Conservation (phyloP, 2,329 filamentous ascomycete species). For the Dactylellina sp. region DNA sequence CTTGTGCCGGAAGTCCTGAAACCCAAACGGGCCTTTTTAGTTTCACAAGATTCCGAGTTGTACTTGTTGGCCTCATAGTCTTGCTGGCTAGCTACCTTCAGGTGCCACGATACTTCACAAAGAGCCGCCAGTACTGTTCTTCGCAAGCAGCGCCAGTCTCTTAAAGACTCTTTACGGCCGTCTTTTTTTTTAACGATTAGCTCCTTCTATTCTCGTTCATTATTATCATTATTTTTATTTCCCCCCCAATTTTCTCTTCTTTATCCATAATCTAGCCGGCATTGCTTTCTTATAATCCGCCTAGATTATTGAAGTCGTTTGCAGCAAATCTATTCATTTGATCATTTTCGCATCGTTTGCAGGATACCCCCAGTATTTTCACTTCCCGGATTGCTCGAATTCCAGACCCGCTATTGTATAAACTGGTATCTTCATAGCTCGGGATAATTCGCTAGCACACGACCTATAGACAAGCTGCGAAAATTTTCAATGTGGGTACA, state of each 20-base stretch:
- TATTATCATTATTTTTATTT: conserved; percentile 14
- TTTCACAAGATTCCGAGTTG: conserved; percentile 46
- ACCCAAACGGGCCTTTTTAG: conserved; percentile 23
- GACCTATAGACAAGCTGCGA: conserved; percentile 50
- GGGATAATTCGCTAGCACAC: conserved; percentile 46
- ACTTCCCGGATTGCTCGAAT: conserved; percentile 26
- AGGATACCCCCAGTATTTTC: conserved; percentile 50
- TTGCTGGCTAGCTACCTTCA: neutral
- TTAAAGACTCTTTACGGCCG: conserved; percentile 34
- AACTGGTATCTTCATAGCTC: conserved; percentile 37
- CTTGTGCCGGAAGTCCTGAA: conserved; percentile 33
- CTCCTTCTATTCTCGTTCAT: conserved; percentile 21
- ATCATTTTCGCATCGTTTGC: conserved; percentile 52
- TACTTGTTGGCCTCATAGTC: conserved; percentile 29
- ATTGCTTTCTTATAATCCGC: conserved; percentile 8
- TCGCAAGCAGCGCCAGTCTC: conserved; percentile 29
- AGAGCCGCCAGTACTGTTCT: conserved; percentile 46
- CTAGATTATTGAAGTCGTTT: conserved; percentile 19
- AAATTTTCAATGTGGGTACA: conserved; percentile 6
- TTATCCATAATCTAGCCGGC: conserved; percentile 19
- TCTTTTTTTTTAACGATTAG: conserved; percentile 38
- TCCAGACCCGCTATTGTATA: conserved; percentile 43
- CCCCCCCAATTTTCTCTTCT: conserved; percentile 17
- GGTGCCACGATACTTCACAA: conserved; percentile 18
- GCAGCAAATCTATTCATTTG: conserved; percentile 15